Conservation (phyloP, 2,329 filamentous ascomycete genomes). For the Ophiocordyceps sinensis region DNA sequence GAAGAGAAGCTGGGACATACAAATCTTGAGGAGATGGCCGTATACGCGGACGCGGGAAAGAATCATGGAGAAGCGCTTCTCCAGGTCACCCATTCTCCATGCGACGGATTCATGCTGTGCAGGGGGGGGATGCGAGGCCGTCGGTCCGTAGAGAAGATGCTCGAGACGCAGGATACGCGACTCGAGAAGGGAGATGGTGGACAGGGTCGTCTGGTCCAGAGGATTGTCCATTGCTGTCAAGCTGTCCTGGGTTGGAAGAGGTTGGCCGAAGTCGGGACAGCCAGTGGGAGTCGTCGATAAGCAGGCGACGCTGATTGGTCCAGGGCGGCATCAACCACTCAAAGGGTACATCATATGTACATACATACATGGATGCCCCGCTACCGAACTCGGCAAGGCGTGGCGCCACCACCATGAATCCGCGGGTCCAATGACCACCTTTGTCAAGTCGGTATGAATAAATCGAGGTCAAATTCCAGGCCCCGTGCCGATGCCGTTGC, state of each 20-base stretch:
- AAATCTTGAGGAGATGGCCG: conserved; percentile 44
- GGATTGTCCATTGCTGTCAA: conserved; percentile 15
- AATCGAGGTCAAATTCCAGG: not conserved
- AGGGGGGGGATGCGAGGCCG: conserved; percentile 13
- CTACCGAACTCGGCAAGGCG: not conserved
- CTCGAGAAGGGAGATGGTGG: conserved; percentile 42
- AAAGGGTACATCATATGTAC: too few relatives aligned
- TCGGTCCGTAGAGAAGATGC: conserved; percentile 39
- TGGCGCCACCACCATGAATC: not conserved
- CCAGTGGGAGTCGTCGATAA: too few relatives aligned
- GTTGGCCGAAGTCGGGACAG: not conserved
- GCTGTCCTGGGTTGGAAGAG: not conserved
- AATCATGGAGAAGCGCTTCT: conserved; percentile 36
- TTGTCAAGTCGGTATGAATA: too few relatives aligned
- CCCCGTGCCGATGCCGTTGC: not conserved
- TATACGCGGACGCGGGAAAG: conserved; percentile 40
- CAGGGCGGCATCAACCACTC: too few relatives aligned
- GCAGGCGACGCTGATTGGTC: not conserved
- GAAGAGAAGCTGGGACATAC: conserved; percentile 23
- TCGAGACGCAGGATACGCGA: conserved; percentile 45
- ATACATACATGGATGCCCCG: not conserved
- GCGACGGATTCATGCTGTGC: conserved; percentile 25
- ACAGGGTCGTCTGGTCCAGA: conserved; percentile 37
- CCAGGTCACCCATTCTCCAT: conserved; percentile 33
- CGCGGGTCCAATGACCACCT: conserved; percentile 1